Base-by-base conservation (phyloP, 2,329 filamentous ascomycete genomes). In the Bertia moriformis region DNA sequence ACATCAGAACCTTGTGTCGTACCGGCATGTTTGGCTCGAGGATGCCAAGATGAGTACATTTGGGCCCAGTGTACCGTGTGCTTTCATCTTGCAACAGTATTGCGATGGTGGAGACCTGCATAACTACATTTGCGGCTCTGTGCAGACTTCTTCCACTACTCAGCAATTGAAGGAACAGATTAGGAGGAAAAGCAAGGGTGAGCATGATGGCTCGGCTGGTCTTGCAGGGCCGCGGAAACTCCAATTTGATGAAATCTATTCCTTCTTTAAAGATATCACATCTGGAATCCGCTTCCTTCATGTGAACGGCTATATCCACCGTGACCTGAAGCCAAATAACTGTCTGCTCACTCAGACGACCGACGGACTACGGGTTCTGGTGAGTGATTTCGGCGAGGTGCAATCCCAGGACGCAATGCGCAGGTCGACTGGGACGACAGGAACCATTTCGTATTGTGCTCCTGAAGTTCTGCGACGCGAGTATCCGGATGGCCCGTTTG, bases 371-470 rank as follows among this genome's bases (percentile, higher is more conserved):
- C 63, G 67, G 42, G 75, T 80, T 2, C 55, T 82, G 13, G 76
- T 83, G 32, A 81, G 76, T 45, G 77, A 83, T 49, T 83, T 83
- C 54, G 77, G 78, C 19, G 77, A 83, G 50, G 76, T 81, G 2
- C 77, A 82, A 49, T 64, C 67, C 24, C 71, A 76, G 43, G 69
- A 73, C 44, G 61, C 66, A 3, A 65, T 65, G 15, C 66, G 77
- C n/a, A 69, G 67, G 42, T 79, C 74, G 2, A 80, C 76, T 4
- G 77, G 77, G 4, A 71, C 73, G 12, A 83, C 77, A 1, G 77
- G 77, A 4, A 83, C 77, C 0, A 73, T 83, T 37, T 80, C 76
- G 1, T 83, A 81, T 51, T 82, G 77, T 54, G 77, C 77, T 0
- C 77, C 77, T 1, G 77, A 83, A 53, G 77, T 82, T 0, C 59